A percentile compares a stretch with the other conserved stretches of the same genome.
Conservation (phyloP, 2,329 filamentous ascomycete genomes). For the Talaromyces sp. region DNA sequence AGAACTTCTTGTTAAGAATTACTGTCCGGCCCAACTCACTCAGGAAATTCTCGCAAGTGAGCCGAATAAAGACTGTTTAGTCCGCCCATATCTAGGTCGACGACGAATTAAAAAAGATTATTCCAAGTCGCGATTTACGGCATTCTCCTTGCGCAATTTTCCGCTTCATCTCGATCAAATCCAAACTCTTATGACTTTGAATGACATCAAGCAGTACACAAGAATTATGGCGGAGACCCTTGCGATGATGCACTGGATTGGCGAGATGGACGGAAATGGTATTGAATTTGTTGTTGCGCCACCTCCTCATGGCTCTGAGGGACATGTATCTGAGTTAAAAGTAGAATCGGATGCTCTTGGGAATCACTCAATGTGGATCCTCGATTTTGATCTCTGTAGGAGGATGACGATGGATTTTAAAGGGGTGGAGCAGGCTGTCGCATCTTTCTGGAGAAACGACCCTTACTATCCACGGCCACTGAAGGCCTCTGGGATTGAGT, state of each 20-base stretch:
- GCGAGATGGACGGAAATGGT: conserved; percentile 54
- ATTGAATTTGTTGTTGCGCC: conserved; percentile 58
- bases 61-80: conserved; percentile 51
- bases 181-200: conserved; percentile 43
- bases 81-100: conserved; percentile 55
- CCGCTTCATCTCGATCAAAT: conserved; percentile 56
- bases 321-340: not conserved
- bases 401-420: conserved; percentile 41
- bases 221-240: conserved; percentile 53
- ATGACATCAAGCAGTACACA: conserved; percentile 39
- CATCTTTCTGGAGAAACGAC: conserved; percentile 54
- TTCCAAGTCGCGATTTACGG: conserved; percentile 23
- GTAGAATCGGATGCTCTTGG: conserved; percentile 30
- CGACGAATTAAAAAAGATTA: conserved; percentile 17
- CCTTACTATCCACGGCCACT: conserved; percentile 54
- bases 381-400: conserved; percentile 53
- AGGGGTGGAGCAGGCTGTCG: conserved; percentile 48
- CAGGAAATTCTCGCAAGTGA: conserved; percentile 31
- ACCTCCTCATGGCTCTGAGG: not conserved
- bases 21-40: conserved; percentile 32
- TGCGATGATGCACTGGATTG: conserved; percentile 55
- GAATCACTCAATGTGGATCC: conserved; percentile 46
- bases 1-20: conserved; percentile 34
- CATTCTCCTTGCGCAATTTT: conserved; percentile 52
- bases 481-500: conserved; percentile 1